A percentile compares a stretch with the other conserved stretches of the same genome.
Conservation (phyloP, 257 asterid species). For the Mentha longifolia region DNA sequence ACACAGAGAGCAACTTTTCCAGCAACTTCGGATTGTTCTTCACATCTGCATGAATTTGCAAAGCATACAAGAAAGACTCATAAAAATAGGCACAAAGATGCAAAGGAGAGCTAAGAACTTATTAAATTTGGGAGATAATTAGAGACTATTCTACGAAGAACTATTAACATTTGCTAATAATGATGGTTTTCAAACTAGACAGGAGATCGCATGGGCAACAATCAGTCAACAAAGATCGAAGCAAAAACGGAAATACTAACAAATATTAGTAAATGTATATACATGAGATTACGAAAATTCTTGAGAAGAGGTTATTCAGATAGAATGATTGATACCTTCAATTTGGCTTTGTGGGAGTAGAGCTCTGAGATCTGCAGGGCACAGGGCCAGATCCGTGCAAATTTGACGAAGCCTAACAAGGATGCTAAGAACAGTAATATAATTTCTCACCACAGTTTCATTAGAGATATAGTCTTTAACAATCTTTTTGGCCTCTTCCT, state of each 20-base stretch:
- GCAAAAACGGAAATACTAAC: background rate
- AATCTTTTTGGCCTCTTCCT: constrained; percentile 62
- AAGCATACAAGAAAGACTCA: background rate
- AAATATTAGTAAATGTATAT: background rate
- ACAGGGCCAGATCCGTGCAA: constrained; percentile 52
- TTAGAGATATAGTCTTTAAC: constrained; percentile 51
- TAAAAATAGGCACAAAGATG: background rate
- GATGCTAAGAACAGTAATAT: constrained; percentile 69
- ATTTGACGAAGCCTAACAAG: constrained; percentile 81
- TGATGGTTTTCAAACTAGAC: background rate
- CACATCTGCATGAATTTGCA: constrained; percentile 53
- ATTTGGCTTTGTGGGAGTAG: constrained; percentile 66
- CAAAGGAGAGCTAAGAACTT: background rate
- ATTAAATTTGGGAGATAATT: background rate
- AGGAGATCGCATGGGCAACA: background rate
- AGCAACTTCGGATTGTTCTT: constrained; percentile 64
- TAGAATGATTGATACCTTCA: constrained; percentile 57
- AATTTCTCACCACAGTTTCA: constrained; percentile 45
- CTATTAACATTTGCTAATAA: background rate
- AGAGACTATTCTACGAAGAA: background rate
- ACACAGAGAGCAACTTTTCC: constrained; percentile 54
- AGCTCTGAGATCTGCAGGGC: constrained; percentile 57
- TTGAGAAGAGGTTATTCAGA: background rate
- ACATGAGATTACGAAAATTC: constrained; percentile 38
- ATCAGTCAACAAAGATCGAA: background rate